Conservation (phyloP, 2,329 filamentous ascomycete genomes). For the Davidsoniella australis region DNA sequence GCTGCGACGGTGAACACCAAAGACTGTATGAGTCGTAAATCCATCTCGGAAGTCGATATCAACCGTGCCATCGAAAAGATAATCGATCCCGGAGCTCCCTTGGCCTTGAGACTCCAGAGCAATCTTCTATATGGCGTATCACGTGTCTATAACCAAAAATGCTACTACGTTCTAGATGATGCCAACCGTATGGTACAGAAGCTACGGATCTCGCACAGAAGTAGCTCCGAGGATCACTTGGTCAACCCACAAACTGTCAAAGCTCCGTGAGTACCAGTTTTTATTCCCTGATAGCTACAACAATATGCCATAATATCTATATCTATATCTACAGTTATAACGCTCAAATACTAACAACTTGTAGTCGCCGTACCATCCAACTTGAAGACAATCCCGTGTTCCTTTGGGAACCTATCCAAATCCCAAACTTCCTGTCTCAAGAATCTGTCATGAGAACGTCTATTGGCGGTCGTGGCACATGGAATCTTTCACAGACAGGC, state of each 20-base stretch:
- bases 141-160: constrained; percentile 75
- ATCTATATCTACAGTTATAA: constrained; percentile 5
- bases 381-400: constrained; percentile 74
- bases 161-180: constrained; percentile 67
- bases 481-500: constrained; percentile 1
- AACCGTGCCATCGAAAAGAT: constrained; percentile 80
- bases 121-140: constrained; percentile 77
- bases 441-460: constrained; percentile 7
- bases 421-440: constrained; percentile 33
- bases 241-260: constrained; percentile 57
- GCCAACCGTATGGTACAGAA: constrained; percentile 39
- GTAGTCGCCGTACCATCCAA: constrained; percentile 57
- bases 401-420: constrained; percentile 39
- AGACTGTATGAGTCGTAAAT: constrained; percentile 64
- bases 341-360: constrained; percentile 16
- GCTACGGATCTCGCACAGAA: constrained; percentile 20
- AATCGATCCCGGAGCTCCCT: constrained; percentile 59
- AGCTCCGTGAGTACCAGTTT: constrained; percentile 39
- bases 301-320: neutral
- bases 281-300: neutral
- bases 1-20: constrained; percentile 71
- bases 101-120: constrained; percentile 78
- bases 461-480: neutral
- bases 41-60: constrained; percentile 77
- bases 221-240: constrained; percentile 9